A percentile compares a stretch with the other conserved stretches of the same genome.
These are phyloP conservation scores for Metrosideros polymorpha DNA, from an alignment of 441 rosid genomes.

Conservation along the genomic window DNA sequence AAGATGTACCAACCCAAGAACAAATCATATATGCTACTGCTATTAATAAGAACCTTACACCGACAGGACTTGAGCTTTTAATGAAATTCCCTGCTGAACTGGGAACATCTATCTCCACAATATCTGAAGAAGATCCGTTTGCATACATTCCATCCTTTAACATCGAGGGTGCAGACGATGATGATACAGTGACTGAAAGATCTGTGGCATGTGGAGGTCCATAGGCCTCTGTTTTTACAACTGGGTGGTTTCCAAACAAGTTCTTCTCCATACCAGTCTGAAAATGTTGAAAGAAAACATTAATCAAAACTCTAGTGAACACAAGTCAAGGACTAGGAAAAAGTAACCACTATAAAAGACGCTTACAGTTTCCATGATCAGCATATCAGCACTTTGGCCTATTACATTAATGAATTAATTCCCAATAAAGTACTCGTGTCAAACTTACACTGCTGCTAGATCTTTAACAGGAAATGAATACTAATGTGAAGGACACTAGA, in stretches of 20 bases:
- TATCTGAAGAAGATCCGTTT: constrained; percentile 48
- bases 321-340: background rate
- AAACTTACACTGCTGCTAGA: background rate
- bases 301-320: background rate
- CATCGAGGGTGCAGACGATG: constrained; percentile 29
- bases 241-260: constrained; percentile 82
- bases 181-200: constrained; percentile 41
- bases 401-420: background rate
- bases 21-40: background rate
- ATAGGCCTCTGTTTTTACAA: constrained; percentile 42
- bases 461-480: background rate
- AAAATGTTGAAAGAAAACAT: constrained; percentile 7
- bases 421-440: background rate
- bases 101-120: constrained; percentile 83
- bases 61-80: constrained; percentile 66
- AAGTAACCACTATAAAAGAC: background rate
- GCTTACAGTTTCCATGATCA: background rate
- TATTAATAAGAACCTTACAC: constrained; percentile 38
- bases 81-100: constrained; percentile 57
- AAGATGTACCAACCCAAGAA: background rate
- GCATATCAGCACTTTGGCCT: background rate
- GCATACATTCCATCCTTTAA: constrained; percentile 33
- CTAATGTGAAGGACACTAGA: background rate
- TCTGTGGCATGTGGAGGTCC: constrained; percentile 76
- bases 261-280: constrained; percentile 92